phyloP scores from a whole-genome alignment of 2,329 filamentous ascomycete species.

The Sporothrix inflata region DNA sequence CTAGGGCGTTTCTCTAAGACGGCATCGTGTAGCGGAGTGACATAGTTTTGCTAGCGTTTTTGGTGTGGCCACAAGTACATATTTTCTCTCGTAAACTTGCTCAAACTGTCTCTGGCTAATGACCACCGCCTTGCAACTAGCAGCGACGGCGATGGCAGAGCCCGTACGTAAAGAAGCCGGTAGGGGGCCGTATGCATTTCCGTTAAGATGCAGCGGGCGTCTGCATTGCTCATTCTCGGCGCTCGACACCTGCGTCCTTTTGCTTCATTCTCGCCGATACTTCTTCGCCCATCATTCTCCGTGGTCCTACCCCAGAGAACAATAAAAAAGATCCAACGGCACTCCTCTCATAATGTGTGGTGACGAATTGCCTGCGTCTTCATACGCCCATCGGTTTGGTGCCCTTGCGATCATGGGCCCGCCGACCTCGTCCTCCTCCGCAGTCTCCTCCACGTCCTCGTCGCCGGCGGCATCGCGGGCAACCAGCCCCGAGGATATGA shows the following conservation, averaged over 20 bases:
- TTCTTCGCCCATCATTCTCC: neutral
- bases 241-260: neutral
- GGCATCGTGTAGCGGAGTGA: neutral
- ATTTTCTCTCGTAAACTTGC: conserved; percentile 32
- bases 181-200: too few species aligned
- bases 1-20: neutral
- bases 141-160: neutral
- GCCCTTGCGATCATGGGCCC: conserved; percentile 32
- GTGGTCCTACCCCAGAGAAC: neutral
- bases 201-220: neutral
- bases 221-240: neutral
- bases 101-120: conserved; percentile 31
- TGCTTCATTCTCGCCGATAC: neutral
- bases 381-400: conserved; percentile 31
- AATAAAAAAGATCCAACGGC: neutral
- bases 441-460: neutral
- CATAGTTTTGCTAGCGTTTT: conserved; percentile 8
- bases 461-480: neutral
- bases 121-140: too few species aligned
- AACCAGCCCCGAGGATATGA: neutral
- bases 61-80: conserved; percentile 20
- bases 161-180: neutral
- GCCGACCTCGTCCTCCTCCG: neutral
- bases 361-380: conserved; percentile 24
- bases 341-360: conserved; percentile 31